Evolutionary conservation across 768 basidiomycete genomes (phyloP), one percentile per base, ranked within the genome.

Genomic region (Dictyophora rubrovolvata): DNA sequence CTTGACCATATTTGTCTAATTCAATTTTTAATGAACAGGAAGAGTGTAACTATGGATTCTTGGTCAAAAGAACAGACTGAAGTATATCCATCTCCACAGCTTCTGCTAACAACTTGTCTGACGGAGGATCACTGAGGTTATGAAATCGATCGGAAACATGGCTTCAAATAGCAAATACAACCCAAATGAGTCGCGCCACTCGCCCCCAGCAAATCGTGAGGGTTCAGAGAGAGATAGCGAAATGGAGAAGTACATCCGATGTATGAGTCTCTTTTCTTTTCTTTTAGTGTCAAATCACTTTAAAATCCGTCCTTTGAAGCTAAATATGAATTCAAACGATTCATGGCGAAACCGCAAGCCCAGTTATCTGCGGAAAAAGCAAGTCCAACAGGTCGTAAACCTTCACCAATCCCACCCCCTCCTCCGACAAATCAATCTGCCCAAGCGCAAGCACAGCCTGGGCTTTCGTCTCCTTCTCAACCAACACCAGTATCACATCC

Each of bases 61-160:
- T 94, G 91, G 91, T 79, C 82, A 49, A 89, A 84, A 65, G 92
- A 95, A 59, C 92, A 93, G 70, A 82, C 91, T 49, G 90, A 93
- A 70, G 91, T 90, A 61, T 59, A 81, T 71, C n/a, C 17, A 48
- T 28, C 35, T 33, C 59, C 34, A n/a, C 42, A 7, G 28, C 28
- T 28, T 28, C 18, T 61, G 23, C 28, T 53, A 48, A 37, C 34
- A 42, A 34, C 56, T 64, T 20, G 61, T 60, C 61, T 62, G 34
- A 62, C 61, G n/a, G 60, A 59, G 58, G 48, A 35, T 36, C 48
- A 58, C 34, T 57, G 57, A 37, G 28, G 72, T 70, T 54, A 93
- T 96, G 89, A 85, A 80, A 65, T 73, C 78, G 22, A 84, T 80
- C 61, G 94, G 94, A 9, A 97, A 97, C 66, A 60, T 79, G 58